Percentiles rank a stretch among this genome's conserved stretches.
Conservation (phyloP, 176 grass and related monocot genomes). For the Phoenix roebelenii region DNA sequence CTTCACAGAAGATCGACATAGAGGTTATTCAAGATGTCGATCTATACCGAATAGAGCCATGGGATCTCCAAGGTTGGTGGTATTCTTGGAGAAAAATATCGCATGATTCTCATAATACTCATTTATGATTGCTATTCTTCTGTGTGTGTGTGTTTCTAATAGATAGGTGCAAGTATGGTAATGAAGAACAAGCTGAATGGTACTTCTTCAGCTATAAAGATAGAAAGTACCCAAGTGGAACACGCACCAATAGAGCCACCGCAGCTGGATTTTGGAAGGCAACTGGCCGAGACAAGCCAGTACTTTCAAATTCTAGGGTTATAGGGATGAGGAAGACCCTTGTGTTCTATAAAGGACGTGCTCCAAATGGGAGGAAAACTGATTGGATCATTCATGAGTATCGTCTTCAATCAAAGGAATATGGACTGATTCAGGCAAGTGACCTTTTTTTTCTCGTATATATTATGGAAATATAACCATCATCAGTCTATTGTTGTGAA, state of each 20-base stretch:
- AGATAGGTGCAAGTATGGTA: conserved; percentile 50
- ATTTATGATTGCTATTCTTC: too few relatives aligned
- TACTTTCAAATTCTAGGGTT: conserved; percentile 31
- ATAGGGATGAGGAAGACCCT: conserved; percentile 99
- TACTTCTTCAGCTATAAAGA: conserved; percentile 99
- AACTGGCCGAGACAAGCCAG: conserved; percentile 78
- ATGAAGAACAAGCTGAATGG: conserved; percentile 62
- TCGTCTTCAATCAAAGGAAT: conserved; percentile 61
- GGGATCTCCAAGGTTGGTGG: conserved; percentile 65
- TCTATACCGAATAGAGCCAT: conserved; percentile 74
- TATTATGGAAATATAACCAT: too few relatives aligned
- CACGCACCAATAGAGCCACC: conserved; percentile 70
- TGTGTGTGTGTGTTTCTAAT: neutral
- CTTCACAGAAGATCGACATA: conserved; percentile 42
- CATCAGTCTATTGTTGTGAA: too few relatives aligned
- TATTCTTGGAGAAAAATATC: too few relatives aligned
- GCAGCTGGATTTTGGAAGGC: conserved; percentile 89
- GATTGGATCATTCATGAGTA: conserved; percentile 99
- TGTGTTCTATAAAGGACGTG: conserved; percentile 90
- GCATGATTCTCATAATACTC: too few relatives aligned
- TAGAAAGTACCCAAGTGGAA: conserved; percentile 89
- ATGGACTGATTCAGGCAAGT: conserved; percentile 56
- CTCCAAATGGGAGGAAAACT: conserved; percentile 57
- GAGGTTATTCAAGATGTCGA: conserved; percentile 72
- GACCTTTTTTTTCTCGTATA: too few relatives aligned